A percentile compares a stretch with the other conserved stretches of the same genome.
phyloP scores from a whole-genome alignment of 2,329 filamentous ascomycete genomes.

The Cercospora sesami region DNA sequence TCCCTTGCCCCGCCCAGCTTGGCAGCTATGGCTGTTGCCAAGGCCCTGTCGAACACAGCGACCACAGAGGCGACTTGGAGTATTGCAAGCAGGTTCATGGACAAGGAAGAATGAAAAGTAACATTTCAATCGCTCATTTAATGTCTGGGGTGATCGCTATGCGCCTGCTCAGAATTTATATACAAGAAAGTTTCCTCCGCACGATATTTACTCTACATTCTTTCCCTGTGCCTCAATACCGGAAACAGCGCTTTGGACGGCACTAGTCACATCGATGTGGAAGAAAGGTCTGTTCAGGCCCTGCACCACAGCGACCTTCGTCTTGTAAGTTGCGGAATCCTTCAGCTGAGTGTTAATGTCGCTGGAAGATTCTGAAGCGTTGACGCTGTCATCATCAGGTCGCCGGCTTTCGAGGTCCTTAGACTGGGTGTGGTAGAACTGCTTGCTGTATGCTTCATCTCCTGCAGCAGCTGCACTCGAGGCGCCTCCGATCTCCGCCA shows the following conservation, averaged over 20 bases:
- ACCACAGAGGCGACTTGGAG: background rate
- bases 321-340: slow-evolving; percentile 46
- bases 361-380: slow-evolving; percentile 31
- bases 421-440: slow-evolving; percentile 36
- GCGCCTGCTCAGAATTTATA: background rate
- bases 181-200: background rate
- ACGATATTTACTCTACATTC: background rate
- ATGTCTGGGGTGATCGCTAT: background rate
- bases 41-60: background rate
- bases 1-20: slow-evolving; percentile 1
- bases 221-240: slow-evolving; percentile 51
- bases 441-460: slow-evolving; percentile 62
- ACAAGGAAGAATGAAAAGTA: background rate
- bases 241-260: slow-evolving; percentile 80
- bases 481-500: slow-evolving; percentile 77
- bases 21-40: background rate
- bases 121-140: background rate
- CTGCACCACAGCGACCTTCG: slow-evolving; percentile 66
- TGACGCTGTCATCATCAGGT: slow-evolving; percentile 27
- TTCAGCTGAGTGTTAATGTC: slow-evolving; percentile 48
- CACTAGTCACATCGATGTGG: slow-evolving; percentile 88
- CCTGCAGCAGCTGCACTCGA: slow-evolving; percentile 69
- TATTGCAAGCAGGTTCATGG: background rate
- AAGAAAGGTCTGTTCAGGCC: slow-evolving; percentile 90
- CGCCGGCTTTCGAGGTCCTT: slow-evolving; percentile 38